A percentile compares a stretch with the other conserved stretches of the same genome.
Conservation (phyloP, 2,329 filamentous ascomycete genomes). For the Penicillium sp. region DNA sequence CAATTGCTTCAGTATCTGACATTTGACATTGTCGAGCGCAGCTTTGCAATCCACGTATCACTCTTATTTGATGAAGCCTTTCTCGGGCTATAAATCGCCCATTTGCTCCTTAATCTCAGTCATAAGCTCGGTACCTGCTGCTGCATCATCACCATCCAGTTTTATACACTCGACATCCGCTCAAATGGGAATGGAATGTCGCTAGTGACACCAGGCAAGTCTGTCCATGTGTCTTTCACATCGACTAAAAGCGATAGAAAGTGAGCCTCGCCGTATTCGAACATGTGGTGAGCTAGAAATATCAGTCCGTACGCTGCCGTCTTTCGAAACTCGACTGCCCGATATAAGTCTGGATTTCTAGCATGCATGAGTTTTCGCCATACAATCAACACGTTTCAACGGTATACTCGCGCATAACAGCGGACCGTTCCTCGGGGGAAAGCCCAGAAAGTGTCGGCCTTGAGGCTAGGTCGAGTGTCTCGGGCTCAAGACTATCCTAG, state of each 20-base stretch:
- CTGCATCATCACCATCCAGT: constrained; percentile 24
- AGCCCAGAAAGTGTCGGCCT: constrained; percentile 23
- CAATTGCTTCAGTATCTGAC: constrained; percentile 26
- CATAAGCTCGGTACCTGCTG: constrained; percentile 28
- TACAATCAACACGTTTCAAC: constrained; percentile 24
- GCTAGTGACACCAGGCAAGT: constrained; percentile 20
- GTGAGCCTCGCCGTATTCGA: constrained; percentile 33
- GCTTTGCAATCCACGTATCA: constrained; percentile 30
- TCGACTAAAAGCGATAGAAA: constrained; percentile 32
- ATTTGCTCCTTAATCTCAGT: constrained; percentile 24
- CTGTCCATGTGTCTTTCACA: constrained; percentile 26
- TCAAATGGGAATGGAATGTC: constrained; percentile 24
- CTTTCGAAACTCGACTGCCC: constrained; percentile 23
- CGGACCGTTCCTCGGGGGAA: constrained; percentile 22
- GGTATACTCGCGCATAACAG: constrained; percentile 27
- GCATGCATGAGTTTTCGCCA: constrained; percentile 30
- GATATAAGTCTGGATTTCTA: constrained; percentile 28
- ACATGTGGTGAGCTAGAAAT: constrained; percentile 31
- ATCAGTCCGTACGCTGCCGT: constrained; percentile 27
- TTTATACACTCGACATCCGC: constrained; percentile 26
- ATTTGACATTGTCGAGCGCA: constrained; percentile 25
- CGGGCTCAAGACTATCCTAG: constrained; percentile 28
- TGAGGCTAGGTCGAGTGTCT: constrained; percentile 26
- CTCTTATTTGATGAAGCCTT: constrained; percentile 29
- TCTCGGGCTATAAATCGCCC: constrained; percentile 30